phyloP scores from a whole-genome alignment of 352 stramenopile genomes.

The Globisporangium spinosum region DNA sequence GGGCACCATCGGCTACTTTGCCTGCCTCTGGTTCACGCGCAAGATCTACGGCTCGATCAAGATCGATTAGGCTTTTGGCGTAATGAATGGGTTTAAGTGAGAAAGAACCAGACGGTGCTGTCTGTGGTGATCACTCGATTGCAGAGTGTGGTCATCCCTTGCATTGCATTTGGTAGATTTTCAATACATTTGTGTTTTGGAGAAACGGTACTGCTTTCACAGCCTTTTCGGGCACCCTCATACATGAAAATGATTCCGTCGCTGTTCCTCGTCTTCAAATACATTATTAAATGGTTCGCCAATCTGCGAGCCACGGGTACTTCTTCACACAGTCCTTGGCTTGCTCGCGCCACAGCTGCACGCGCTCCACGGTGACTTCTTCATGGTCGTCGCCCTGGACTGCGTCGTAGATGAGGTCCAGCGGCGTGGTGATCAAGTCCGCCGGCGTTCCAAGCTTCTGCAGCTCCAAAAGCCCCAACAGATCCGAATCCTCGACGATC shows the following conservation, averaged over 20 bases:
- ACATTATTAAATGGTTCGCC: slow-evolving; percentile 59
- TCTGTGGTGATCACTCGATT: not conserved
- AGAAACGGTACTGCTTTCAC: not conserved
- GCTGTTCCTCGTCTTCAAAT: not conserved
- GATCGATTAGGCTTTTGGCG: slow-evolving; percentile 70
- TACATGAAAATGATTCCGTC: not conserved
- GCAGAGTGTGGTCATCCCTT: not conserved
- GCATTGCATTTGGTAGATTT: slow-evolving; percentile 10
- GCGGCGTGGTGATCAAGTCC: slow-evolving; percentile 65
- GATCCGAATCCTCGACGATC: slow-evolving; percentile 43
- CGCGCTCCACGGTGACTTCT: slow-evolving; percentile 28
- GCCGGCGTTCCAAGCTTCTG: slow-evolving; percentile 80
- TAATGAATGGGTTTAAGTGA: too few species aligned
- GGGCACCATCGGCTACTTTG: slow-evolving; percentile 95
- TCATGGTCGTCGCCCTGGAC: slow-evolving; percentile 16
- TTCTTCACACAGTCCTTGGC: slow-evolving; percentile 37
- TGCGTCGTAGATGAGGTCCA: slow-evolving; percentile 60
- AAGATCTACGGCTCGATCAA: slow-evolving; percentile 98
- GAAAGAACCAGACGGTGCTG: not conserved
- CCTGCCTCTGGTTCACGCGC: slow-evolving; percentile 97
- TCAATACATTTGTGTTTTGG: slow-evolving; percentile 9
- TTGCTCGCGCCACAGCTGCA: slow-evolving; percentile 47
- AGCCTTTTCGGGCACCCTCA: not conserved
- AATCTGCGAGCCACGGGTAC: slow-evolving; percentile 68
- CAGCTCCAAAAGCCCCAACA: slow-evolving; percentile 57